Percentiles rank a stretch among this genome's conserved stretches.
phyloP scores from a whole-genome alignment of 139 green algal species.

The Chlamydomonas sphaeroides region DNA sequence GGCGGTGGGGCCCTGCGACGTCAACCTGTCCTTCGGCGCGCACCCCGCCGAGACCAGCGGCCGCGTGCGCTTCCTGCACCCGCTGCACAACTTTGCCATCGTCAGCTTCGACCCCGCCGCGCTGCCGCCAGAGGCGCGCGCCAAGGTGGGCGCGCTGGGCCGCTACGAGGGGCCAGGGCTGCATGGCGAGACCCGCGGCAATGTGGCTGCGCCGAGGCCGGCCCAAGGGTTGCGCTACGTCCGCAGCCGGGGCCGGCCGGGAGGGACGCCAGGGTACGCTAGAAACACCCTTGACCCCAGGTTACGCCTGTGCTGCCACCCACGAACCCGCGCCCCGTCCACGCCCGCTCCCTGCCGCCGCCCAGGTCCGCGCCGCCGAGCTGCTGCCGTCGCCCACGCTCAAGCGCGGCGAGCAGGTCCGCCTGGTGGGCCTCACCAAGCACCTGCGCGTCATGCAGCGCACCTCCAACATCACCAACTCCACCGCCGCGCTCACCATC shows the following conservation, averaged over 20 bases:
- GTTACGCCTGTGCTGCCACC: no score
- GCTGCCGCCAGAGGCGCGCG: conserved; percentile 68
- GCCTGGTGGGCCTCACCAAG: conserved; percentile 78
- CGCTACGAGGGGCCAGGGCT: no score
- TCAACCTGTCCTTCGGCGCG: conserved; percentile 88
- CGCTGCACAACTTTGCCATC: conserved; percentile 88
- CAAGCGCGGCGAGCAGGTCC: conserved; percentile 67
- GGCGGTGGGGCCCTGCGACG: conserved; percentile 76
- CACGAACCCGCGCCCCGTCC: no score
- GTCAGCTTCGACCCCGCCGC: conserved; percentile 73
- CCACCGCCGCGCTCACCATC: conserved; percentile 68
- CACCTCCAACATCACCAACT: conserved; percentile 78
- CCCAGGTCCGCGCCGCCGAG: conserved; percentile 40
- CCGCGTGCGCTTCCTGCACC: conserved; percentile 84
- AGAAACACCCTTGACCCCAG: no score
- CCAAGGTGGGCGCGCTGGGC: conserved; percentile 52
- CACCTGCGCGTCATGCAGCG: conserved; percentile 79
- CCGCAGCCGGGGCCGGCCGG: no score
- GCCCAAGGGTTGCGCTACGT: no score
- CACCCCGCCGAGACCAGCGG: conserved; percentile 83
- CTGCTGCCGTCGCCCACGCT: conserved; percentile 51
- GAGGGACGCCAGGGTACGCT: no score
- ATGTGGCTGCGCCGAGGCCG: no score
- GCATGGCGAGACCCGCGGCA: no score
- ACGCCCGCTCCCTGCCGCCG: no score